Conservation (phyloP, 2,329 filamentous ascomycete species). For the Trichoderma polysporum region DNA sequence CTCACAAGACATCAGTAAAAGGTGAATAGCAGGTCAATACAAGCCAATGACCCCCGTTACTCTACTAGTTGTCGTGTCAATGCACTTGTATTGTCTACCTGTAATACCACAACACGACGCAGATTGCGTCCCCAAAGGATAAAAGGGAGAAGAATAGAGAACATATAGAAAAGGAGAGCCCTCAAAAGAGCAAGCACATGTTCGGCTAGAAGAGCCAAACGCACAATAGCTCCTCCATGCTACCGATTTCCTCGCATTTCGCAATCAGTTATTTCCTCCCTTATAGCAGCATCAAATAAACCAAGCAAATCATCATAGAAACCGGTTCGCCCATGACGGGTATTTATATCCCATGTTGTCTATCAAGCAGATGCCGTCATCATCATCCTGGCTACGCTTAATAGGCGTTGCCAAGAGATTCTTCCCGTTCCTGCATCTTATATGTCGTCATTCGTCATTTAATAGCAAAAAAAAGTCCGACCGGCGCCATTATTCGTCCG, state of each 20-base stretch:
- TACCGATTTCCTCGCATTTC: not conserved
- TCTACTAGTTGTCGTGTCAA: not conserved
- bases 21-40: not conserved
- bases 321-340: conserved; percentile 17
- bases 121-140: not conserved
- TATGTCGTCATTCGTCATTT: conserved; percentile 10
- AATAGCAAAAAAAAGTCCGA: not conserved
- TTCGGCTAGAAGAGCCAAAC: not conserved
- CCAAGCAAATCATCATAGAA: conserved; percentile 9
- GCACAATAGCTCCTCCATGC: not conserved
- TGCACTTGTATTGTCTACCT: conserved; percentile 11
- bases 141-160: not conserved
- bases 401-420: not conserved
- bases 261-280: not conserved
- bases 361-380: conserved; percentile 11
- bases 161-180: not conserved
- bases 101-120: not conserved
- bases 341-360: conserved; percentile 14
- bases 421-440: not conserved
- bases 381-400: not conserved
- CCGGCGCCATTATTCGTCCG: conserved; percentile 47
- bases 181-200: not conserved
- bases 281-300: not conserved
- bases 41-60: not conserved
- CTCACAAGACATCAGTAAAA: not conserved